These are phyloP conservation scores for Cardiospermum halicacabum DNA, from an alignment of 345 rosid species.

Conservation along the genomic window DNA sequence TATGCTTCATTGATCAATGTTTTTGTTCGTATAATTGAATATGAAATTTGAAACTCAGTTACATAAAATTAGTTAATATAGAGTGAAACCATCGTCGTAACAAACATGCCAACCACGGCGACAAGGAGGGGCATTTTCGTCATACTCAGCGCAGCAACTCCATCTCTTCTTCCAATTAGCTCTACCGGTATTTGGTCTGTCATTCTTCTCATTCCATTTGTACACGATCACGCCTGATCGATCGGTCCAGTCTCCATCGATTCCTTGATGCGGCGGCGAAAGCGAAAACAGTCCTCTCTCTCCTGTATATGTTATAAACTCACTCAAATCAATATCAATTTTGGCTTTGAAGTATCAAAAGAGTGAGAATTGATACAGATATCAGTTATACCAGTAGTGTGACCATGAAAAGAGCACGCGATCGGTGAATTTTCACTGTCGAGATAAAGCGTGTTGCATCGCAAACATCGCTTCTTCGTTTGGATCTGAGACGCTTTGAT, in stretches of 20 bases:
- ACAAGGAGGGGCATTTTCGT: slow-evolving; percentile 54
- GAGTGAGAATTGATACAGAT: too few relatives aligned
- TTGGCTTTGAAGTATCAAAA: not conserved
- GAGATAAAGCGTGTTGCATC: slow-evolving; percentile 41
- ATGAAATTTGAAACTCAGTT: too few relatives aligned
- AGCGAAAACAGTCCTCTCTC: slow-evolving; percentile 48
- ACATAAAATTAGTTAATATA: slow-evolving; percentile 23
- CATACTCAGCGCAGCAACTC: slow-evolving; percentile 52
- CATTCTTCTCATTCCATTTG: slow-evolving; percentile 46
- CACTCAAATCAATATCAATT: too few relatives aligned
- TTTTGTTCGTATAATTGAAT: too few relatives aligned
- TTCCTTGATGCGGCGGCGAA: slow-evolving; percentile 66
- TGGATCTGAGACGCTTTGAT: slow-evolving; percentile 16
- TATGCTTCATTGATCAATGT: too few relatives aligned
- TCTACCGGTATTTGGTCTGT: slow-evolving; percentile 46
- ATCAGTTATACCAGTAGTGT: slow-evolving; percentile 41
- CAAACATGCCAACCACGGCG: slow-evolving; percentile 45
- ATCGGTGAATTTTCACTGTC: slow-evolving; percentile 41
- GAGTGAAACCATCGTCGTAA: slow-evolving; percentile 56
- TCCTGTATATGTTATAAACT: slow-evolving; percentile 22
- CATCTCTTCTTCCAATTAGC: slow-evolving; percentile 53
- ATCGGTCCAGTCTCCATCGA: slow-evolving; percentile 61
- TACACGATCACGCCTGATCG: slow-evolving; percentile 53
- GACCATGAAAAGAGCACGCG: slow-evolving; percentile 61
- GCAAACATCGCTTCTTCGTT: slow-evolving; percentile 45